Evolutionary conservation across 345 rosid species (phyloP), one percentile per base, ranked within the genome.

Genomic region (Crucihimalaya himalaica): DNA sequence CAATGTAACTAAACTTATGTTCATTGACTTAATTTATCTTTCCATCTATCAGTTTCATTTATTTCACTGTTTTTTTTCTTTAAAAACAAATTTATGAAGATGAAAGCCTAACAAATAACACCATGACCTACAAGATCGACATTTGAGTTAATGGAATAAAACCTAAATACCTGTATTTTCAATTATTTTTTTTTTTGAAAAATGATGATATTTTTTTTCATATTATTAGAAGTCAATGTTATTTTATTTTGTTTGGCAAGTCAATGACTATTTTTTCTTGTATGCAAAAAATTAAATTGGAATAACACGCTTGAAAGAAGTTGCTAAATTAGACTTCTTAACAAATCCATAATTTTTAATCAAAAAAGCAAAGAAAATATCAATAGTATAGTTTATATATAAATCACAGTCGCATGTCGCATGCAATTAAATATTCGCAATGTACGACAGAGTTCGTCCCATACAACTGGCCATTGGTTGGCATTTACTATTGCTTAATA

Each of bases 391-490:
- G 3, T 45, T n/a, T n/a, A n/a, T 53, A 63, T 63, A 63, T 12
- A 39, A 54, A 47, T 27, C 40, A 65, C 29, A 55, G 16, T 65
- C 42, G 50, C 72, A 66, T 66, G 72, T 73, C 50, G 50, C 66
- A 66, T 66, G 72, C 78, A 74, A 66, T 74, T 74, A 66, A 74
- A 74, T 74, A 74, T 37, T 57, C 43, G 18, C 43, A 45, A 12
- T 37, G 15, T 18, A 51, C 37, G 68, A 62, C 23, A 62, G 53
- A 31, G 55, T 39, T 72, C 62, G 43, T 54, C 72, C 40, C 39
- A 51, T 53, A 67, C 79, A 75, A 69, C 74, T 76, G 74, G 70
- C 79, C 11, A 32, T 43, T 68, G 74, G 79, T 53, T 68, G 79
- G 68, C 62, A 46, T 68, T 60, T 68, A 75, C 74, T 61, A 50